Evolutionary conservation across 306 rosid genomes (phyloP).

Genomic region (Cucurbita ficifolia): DNA sequence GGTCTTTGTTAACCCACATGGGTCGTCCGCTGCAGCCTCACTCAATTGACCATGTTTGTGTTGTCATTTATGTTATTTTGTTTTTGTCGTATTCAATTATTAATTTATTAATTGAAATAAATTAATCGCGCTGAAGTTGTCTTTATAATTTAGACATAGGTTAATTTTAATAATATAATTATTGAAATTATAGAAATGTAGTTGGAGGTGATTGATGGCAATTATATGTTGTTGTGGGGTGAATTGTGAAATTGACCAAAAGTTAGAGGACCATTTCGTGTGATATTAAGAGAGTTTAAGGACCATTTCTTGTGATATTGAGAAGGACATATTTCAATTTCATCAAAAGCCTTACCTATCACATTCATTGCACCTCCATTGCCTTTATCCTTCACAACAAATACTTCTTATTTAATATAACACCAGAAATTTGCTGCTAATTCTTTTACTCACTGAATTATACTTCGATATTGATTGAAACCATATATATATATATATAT

Average conservation of each 20-base stretch:
- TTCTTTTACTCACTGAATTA: no score
- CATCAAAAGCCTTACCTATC: neutral
- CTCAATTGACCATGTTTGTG: no score
- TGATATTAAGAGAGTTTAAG: neutral
- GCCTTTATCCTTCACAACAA: neutral
- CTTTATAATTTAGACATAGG: no score
- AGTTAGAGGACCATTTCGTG: neutral
- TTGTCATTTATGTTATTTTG: no score
- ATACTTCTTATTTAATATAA: neutral
- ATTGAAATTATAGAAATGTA: neutral
- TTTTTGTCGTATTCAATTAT: no score
- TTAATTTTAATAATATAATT: neutral
- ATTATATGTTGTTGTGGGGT: neutral
- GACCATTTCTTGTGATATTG: constrained; percentile 6
- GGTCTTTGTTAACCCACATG: no score
- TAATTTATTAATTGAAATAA: no score
- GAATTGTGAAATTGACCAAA: neutral
- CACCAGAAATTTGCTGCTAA: no score
- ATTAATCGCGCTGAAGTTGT: no score
- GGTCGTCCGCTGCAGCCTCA: no score
- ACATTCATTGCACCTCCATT: neutral
- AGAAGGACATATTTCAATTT: neutral
- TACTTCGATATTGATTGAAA: no score
- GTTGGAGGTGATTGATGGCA: neutral
- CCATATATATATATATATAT: no score